Base-by-base conservation (phyloP, 441 rosid genomes). In the Macaranga tanarius region DNA sequence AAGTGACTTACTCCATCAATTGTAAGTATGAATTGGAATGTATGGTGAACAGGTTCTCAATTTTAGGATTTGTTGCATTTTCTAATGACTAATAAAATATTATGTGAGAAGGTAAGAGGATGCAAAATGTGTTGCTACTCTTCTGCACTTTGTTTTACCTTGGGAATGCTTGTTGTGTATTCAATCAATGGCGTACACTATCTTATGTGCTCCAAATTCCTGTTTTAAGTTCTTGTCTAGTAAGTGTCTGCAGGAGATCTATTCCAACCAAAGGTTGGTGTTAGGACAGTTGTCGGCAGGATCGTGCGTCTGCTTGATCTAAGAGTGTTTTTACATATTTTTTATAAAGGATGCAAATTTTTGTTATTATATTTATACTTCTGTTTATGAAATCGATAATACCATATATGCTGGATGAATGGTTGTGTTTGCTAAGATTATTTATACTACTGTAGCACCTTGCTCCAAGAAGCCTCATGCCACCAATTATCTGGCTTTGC, bases 1-100 rank as follows among this genome's bases (percentile, higher is more conserved):
- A 85, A 85, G 97, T 87, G 9, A 23, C 26, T 74, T 55, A 31
- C 73, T 16, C 52, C 66, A 19, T 45, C 17, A 22, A 17, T 45
- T 64, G 10, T n/a, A 44, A 48, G 17, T 38, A 9, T 63, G 20
- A 72, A 16, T 44, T n/a, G 50, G 6, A 62, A 16, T 13, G 59
- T 42, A 25, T 7, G 45, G 59, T 15, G 6, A 54, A 61, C 5
- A 51, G 45, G 65, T 22, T 10, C 17, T 45, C 34, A 48, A 23
- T 38, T 20, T 28, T 28, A 15, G 28, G 34, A 65, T 65, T 58
- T 51, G 17, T 66, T 28, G 76, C 20, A 51, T 59, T 56, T 51
- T 56, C 31, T 23, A 11, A 56, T 42, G 51, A 38, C 28, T 55
- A 11, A 34, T 34, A 7, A 7, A 34, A 34, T 34, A 34, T 58